Base-by-base conservation (phyloP, 192 early-diverging fungal genomes). In the Mortierella hygrophila region DNA sequence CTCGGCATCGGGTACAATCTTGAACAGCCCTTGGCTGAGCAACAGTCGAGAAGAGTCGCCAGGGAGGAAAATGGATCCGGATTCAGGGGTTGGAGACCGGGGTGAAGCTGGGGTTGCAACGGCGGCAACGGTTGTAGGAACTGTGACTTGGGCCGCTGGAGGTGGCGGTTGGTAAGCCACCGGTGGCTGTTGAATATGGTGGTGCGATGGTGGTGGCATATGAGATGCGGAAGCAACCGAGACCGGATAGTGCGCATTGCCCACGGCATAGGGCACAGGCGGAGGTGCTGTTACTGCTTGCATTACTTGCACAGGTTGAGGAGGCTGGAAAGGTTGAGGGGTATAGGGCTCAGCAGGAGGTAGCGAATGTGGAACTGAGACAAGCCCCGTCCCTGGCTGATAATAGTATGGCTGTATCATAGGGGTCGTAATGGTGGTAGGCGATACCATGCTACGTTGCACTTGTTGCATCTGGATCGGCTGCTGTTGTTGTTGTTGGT, bases 321-420 rank as follows among this genome's bases (percentile, higher is more conserved):
- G 65, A 15, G 38, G 65, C 68, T 81, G 79, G 20, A 57, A 68
- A 3, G 70, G 68, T 44, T 74, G 76, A 42, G 70, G 82, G 21
- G 60, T 74, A 18, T 46, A 75, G 7, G 47, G 78, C 29, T 63
- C 55, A 38, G 75, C 57, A 11, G 57, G 54, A 20, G 78, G 78
- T 29, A 85, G 68, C 10, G 47, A 11, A 18, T 70, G 47, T 49
- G 83, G 83, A 11, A 85, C 78, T 42, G 83, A 76, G 20, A 85
- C 83, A 35, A 85, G 44, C 35, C 83, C 83, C 23, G 83, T 85
- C 23, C 83, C 83, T 49, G 83, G 83, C n/a, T 85, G 83, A 32
- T 85, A 85, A 21, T 44, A 47, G 16, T 85, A 85, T 4, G 78
- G 83, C 26, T 85, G 83, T 23, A 70, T 72, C 7, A 69, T 70